Evolutionary conservation across 2,329 filamentous ascomycete species (phyloP), one percentile per base, ranked within the genome.

Genomic region (Fusarium sp.): DNA sequence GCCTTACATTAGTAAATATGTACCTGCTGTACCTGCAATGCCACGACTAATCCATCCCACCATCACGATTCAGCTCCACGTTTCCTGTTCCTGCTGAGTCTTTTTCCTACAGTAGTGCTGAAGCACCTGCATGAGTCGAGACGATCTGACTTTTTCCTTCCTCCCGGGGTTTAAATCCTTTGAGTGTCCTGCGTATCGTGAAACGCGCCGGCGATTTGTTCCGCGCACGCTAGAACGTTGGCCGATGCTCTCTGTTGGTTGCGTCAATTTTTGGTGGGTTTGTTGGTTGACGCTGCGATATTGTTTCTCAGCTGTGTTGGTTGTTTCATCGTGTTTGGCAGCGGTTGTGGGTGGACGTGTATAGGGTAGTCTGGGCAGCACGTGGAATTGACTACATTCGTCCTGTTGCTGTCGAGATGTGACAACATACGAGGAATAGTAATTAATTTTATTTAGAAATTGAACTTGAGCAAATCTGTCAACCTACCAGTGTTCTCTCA

Each of bases 111-210:
- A n/a, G n/a, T n/a, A 51, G 56, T 50, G 57, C 8, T 49, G 8
- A 30, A 43, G 34, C 20, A 44, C 43, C 27, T 64, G 63, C 65
- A 63, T 52, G 47, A 68, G 52, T 68, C 63, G 58, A 25, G 34
- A 27, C 29, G 30, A 45, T 30, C 16, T 22, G 24, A 42, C 14
- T 25, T 27, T 44, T 38, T 38, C 34, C 34, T 38, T 38, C 34
- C 34, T 38, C 34, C 34, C 34, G 6, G 34, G 34, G 34, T n/a
- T 38, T 38, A 38, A 38, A n/a, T 38, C 34, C 34, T 12, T n/a
- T 12, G 18, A 38, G 34, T 38, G 6, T n/a, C 25, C 29, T 30
- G 16, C 15, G 34, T 34, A 43, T 45, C 18, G 27, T 68, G 65
- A 68, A 68, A 68, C 65, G 34, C 59, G 42, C 58, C 51, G 42